phyloP scores from a whole-genome alignment of 73 alveolate genomes.

The Tetrahymena thermophila region DNA sequence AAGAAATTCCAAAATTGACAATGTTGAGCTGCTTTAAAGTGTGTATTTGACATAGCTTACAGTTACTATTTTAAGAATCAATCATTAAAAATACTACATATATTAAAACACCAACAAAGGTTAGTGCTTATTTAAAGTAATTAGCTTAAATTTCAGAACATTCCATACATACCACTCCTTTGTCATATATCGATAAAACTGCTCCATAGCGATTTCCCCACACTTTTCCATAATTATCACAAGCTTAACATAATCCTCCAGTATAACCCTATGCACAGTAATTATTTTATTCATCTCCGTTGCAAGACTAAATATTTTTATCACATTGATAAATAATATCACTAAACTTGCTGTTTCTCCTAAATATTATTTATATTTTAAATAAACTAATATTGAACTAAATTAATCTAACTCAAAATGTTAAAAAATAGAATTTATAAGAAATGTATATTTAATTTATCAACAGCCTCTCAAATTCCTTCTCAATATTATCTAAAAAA shows the following conservation, averaged over 20 bases:
- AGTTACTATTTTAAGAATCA: neutral
- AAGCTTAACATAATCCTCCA: neutral
- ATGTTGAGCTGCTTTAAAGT: neutral
- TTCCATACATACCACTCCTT: neutral
- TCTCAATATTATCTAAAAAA: no score
- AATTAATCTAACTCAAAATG: neutral
- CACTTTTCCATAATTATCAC: neutral
- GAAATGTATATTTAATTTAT: neutral
- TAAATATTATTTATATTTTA: neutral
- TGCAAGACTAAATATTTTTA: neutral
- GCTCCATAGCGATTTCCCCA: neutral
- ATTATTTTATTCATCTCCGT: neutral
- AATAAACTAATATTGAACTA: no score
- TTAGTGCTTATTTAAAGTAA: neutral
- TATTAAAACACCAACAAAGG: neutral
- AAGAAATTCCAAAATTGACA: neutral
- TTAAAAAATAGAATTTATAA: neutral
- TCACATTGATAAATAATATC: neutral
- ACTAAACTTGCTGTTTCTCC: neutral
- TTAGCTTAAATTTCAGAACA: neutral
- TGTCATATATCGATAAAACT: neutral
- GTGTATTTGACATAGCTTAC: neutral
- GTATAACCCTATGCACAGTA: neutral
- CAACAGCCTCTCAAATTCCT: no score
- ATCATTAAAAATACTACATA: neutral